Base-by-base conservation (phyloP, 2,329 filamentous ascomycete genomes). In the Purpureocillium lavendulum region DNA sequence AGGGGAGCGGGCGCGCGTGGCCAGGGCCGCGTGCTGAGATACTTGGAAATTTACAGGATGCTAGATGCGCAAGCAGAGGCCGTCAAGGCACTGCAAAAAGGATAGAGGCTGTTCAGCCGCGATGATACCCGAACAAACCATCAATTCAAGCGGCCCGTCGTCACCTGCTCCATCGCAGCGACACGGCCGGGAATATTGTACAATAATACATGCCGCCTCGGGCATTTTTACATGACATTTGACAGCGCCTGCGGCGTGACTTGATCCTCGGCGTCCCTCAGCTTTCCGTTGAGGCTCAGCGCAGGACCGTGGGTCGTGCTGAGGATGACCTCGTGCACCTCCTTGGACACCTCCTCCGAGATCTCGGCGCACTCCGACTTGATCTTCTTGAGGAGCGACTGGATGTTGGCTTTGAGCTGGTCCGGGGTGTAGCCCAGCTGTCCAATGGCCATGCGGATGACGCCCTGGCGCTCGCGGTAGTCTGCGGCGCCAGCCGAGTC, bases 371-470 rank as follows among this genome's bases (percentile, higher is more conserved):
- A 82, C 57, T 95, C 87, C 52, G 77, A 78, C 76, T 87, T 94
- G 50, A 97, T 59, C 53, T 80, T 72, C 16, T 74, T 73, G 54
- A 97, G 70, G 45, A 95, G 78, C 17, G 78, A 69, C 64, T 82
- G 84, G 59, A 98, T 74, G 59, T 98, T 98, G 48, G 78, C 78
- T 57, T 82, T 77, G 65, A 98, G 65, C 73, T 92, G 80, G 53
- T 92, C 81, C 3, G 92, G 88, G 7, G 87, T 86, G 65, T 94
- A 94, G 1, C 78, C 84, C 56, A 98, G 64, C 65, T 96, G 88
- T 5, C 90, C 92, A 45, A 98, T 77, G n/a, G 88, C 82, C 71
- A 97, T 77, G 43, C 89, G 75, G 40, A 98, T 77, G 24, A 92
- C 86, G 13, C 88, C 92, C 49, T 81, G 64, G 49, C 83, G 75